A percentile compares a stretch with the other conserved stretches of the same genome.
phyloP scores from a whole-genome alignment of 1,139 yeast genomes.

The Suhomyces taliae region DNA sequence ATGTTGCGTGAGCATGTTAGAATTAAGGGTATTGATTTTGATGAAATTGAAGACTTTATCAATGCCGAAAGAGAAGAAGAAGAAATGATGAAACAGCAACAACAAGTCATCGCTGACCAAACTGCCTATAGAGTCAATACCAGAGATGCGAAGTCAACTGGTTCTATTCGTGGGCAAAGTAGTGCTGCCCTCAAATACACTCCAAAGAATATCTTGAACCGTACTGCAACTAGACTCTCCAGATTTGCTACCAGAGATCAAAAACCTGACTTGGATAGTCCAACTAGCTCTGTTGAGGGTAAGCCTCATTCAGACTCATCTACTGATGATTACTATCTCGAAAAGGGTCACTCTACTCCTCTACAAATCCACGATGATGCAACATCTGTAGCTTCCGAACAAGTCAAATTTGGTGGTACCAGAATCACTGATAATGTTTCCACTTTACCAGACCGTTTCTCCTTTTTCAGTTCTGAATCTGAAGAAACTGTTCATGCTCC shows the following conservation, averaged over 20 bases:
- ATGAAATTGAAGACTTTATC: conserved; percentile 74
- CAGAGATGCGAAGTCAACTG: conserved; percentile 22
- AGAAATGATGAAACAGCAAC: conserved; percentile 28
- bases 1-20: conserved; percentile 73
- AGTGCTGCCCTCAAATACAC: conserved; percentile 64
- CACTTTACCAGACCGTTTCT: conserved; percentile 58
- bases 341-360: conserved; percentile 7
- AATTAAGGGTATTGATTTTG: conserved; percentile 74
- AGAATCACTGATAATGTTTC: conserved; percentile 26
- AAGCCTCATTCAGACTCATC: conserved; percentile 28
- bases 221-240: conserved; percentile 15
- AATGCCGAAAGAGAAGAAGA: conserved; percentile 47
- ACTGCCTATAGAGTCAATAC: conserved; percentile 27
- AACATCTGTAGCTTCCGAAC: conserved; percentile 19
- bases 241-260: conserved; percentile 7
- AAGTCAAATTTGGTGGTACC: conserved; percentile 38
- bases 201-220: conserved; percentile 42
- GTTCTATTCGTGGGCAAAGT: conserved; percentile 20
- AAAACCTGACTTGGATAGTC: conserved; percentile 7
- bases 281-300: conserved; percentile 9
- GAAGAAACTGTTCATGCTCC: conserved; percentile 91
- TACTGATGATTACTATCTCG: conserved; percentile 23
- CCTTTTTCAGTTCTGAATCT: conserved; percentile 75
- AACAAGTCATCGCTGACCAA: conserved; percentile 31
- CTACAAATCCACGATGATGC: conserved; percentile 2